Base-by-base conservation (phyloP, 1,284 basidiomycete species). In the Neolentinus lepideus region DNA sequence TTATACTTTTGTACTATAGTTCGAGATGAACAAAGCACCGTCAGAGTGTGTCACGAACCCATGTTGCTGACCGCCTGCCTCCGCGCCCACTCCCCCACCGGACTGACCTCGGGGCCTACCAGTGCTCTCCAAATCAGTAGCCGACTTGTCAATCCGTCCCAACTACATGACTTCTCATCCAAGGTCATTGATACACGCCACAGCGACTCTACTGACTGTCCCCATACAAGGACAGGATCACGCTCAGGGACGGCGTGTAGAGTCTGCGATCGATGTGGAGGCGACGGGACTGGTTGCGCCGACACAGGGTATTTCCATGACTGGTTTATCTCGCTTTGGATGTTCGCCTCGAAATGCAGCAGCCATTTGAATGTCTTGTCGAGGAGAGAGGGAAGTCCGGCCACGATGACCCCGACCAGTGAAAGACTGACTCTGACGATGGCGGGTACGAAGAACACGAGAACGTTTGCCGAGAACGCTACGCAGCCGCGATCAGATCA, bases 131-230 rank as follows among this genome's bases (percentile, higher is more conserved):
- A 85, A 12, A 84, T 56, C 43, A 90, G 62, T 55, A 87, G 56
- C 57, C 83, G 71, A 50, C 67, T 67, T 1, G 79, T 81, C 55
- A 86, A 63, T 22, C 62, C 67, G 57, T 78, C 77, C 84, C 85
- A 88, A 3, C 70, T 67, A 0, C 53, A 46, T 3, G 62, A 59
- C 51, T 65, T 72, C 11, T 59, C 55, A 0, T 71, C 64, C 2
- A 75, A 55, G 0, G 65, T 62, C 80, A 87, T 83, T 10, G 75
- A 67, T 0, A 75, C 71, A 24, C 77, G 73, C 83, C 85, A 90
- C 2, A 91, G 72, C 8, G 64, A 63, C 60, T 85, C 81, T 1
- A 87, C 76, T 6, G 69, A 69, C 38, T 62, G 66, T 1, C 80
- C 80, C 85, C 88, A 90, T 1, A 67, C 58, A 19, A 65, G 57